Evolutionary conservation across 164 flowering plant species (phyloP).

Genomic region (Sedum album): DNA sequence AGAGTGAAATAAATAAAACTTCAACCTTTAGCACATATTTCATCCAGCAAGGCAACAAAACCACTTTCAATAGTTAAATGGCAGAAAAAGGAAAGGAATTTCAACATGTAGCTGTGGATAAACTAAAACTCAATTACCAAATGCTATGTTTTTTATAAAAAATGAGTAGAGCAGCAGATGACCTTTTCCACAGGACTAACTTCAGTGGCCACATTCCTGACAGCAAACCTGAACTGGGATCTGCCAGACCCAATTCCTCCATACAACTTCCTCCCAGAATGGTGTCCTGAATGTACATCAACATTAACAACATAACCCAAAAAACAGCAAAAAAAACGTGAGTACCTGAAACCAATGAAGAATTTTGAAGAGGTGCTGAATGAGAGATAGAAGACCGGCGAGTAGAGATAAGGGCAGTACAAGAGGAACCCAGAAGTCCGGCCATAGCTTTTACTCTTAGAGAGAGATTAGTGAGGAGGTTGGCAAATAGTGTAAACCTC

Average conservation of each 20-base stretch:
- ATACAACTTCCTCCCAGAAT: slow-evolving; percentile 36
- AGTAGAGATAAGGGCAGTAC: too few species aligned
- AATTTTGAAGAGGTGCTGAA: too few species aligned
- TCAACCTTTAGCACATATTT: too few species aligned
- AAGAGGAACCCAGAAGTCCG: too few species aligned
- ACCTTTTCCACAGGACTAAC: slow-evolving; percentile 56
- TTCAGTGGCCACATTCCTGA: slow-evolving; percentile 72
- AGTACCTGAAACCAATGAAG: too few species aligned
- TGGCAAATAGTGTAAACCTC: too few species aligned
- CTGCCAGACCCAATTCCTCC: slow-evolving; percentile 40
- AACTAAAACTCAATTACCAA: neutral
- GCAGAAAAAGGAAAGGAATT: neutral
- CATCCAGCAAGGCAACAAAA: too few species aligned
- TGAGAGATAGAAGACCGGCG: too few species aligned
- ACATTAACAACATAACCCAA: neutral
- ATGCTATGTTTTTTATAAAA: neutral
- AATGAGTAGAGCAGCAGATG: neutral
- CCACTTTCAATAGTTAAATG: neutral
- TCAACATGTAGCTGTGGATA: neutral
- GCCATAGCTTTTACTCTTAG: too few species aligned
- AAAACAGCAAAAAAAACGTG: too few species aligned
- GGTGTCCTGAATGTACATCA: slow-evolving; percentile 23
- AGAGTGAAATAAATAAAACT: too few species aligned
- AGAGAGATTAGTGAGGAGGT: too few species aligned
- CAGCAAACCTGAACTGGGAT: slow-evolving; percentile 34